Percentiles rank a stretch among this genome's conserved stretches.
These are phyloP conservation scores for Eragrostis tef DNA, from an alignment of 202 grass and related monocot species.

Conservation along the genomic window DNA sequence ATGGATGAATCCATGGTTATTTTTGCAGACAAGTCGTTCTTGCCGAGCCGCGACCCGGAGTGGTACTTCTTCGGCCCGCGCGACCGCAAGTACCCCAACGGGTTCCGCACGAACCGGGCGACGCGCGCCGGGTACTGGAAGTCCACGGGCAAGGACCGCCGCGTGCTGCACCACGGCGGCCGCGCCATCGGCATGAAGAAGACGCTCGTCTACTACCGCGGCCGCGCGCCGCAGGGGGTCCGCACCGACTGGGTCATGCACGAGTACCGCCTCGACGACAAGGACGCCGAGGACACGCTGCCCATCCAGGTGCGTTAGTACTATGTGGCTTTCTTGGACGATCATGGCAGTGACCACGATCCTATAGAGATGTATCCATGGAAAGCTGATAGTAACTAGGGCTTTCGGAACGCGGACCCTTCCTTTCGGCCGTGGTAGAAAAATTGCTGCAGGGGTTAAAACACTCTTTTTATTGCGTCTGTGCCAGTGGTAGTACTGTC, in stretches of 20 bases:
- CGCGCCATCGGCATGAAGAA: slow-evolving; percentile 96
- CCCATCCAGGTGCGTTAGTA: slow-evolving; percentile 75
- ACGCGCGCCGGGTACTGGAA: slow-evolving; percentile 94
- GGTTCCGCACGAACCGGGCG: slow-evolving; percentile 87
- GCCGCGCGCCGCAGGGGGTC: slow-evolving; percentile 86
- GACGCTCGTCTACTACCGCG: slow-evolving; percentile 95
- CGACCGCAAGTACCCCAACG: slow-evolving; percentile 94
- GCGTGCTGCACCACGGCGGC: slow-evolving; percentile 67
- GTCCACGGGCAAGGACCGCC: slow-evolving; percentile 92
- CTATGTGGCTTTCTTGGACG: neutral
- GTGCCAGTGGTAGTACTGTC: slow-evolving; percentile 5
- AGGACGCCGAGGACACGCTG: slow-evolving; percentile 77
- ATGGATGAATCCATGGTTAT: too few relatives aligned
- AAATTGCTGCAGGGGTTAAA: slow-evolving; percentile 48
- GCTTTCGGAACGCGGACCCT: slow-evolving; percentile 32
- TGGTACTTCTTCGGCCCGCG: slow-evolving; percentile 97
- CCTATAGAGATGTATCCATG: neutral
- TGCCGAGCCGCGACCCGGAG: slow-evolving; percentile 92
- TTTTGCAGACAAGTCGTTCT: slow-evolving; percentile 84
- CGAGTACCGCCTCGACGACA: slow-evolving; percentile 94
- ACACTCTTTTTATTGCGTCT: slow-evolving; percentile 51
- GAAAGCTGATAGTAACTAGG: slow-evolving; percentile 1
- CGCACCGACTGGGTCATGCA: slow-evolving; percentile 98
- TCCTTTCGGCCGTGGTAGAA: slow-evolving; percentile 48
- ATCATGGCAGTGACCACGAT: slow-evolving; percentile 2